Percentiles rank a stretch among this genome's conserved stretches.
Conservation (phyloP, 495 filamentous ascomycete genomes). For the Aspergillus leporis region DNA sequence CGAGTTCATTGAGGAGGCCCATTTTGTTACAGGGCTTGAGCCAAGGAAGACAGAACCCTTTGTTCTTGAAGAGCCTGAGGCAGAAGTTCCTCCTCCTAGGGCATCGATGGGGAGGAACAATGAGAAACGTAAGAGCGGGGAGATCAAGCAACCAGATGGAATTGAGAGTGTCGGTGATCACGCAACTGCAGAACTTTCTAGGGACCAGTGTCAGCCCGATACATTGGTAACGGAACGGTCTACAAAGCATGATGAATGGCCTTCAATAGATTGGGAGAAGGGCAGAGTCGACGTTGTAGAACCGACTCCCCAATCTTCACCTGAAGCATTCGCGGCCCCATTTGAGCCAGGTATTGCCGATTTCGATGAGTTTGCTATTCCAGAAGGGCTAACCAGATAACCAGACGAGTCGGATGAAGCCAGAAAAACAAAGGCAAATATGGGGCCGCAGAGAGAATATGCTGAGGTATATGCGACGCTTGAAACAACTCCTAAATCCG, state of each 20-base stretch:
- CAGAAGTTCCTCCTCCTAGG: conserved; percentile 7
- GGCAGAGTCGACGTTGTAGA: conserved; percentile 27
- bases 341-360: conserved; percentile 38
- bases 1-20: conserved; percentile 7
- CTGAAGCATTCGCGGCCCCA: conserved; percentile 25
- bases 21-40: neutral
- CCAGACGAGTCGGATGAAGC: neutral
- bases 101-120: conserved; percentile 26
- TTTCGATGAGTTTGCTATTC: conserved; percentile 34
- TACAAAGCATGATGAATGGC: conserved; percentile 35
- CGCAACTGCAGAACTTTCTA: neutral
- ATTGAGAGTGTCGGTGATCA: neutral
- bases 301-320: conserved; percentile 26
- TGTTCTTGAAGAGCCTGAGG: conserved; percentile 11
- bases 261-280: conserved; percentile 42
- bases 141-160: conserved; percentile 20
- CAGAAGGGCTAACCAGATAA: conserved; percentile 24
- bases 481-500: conserved; percentile 9
- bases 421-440: conserved; percentile 19
- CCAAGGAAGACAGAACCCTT: neutral
- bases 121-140: conserved; percentile 23
- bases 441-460: conserved; percentile 19
- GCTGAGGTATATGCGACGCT: conserved; percentile 2
- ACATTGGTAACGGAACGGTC: conserved; percentile 19
- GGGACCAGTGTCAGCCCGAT: conserved; percentile 4